Evolutionary conservation across 371 early-diverging fungal genomes (phyloP), one percentile per base, ranked within the genome.

Genomic region (Mortierella sp.): DNA sequence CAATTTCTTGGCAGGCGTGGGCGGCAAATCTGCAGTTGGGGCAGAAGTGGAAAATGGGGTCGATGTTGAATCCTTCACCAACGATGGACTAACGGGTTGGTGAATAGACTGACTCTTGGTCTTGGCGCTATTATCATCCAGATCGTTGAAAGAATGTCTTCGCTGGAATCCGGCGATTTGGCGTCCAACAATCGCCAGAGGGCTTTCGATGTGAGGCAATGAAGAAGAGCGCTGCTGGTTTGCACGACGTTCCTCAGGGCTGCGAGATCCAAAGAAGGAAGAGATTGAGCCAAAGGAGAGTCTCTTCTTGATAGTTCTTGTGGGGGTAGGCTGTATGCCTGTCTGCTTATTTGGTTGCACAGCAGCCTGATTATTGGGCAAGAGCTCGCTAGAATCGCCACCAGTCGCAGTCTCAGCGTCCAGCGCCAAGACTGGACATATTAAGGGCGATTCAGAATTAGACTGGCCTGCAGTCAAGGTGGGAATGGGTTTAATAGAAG

Each of bases 151-250:
- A 11, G 82, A 81, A 43, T 76, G 72, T 16, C 82, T 64, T 32
- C 82, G 50, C 41, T 81, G 82, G 43, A 81, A 81, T 9, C 76
- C 76, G 7, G 82, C 73, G 19, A 81, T 72, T 60, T 81, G 82
- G 6, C 82, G 68, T 33, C 82, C 82, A 38, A 75, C 81, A 21
- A 58, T 28, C 11, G 47, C 61, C 47, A 75, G 32, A 0, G 76
- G 82, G 58, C 65, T 75, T 41, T 81, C 82, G 4, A 72, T 63
- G 67, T 81, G 72, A 1, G 82, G 82, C 5, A 81, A 58, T 2
- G 82, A 81, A 1, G 76, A 75, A 1, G 82, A 68, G 6, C 82
- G 58, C 21, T 68, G 76, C 38, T 75, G 81, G 66, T 80, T 80
- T 0, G 75, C 22, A 9, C 58, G 74, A 15, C 61, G 63, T 55